Evolutionary conservation across 768 basidiomycete species (phyloP).

Genomic region (Phlebiopsis gigantea): DNA sequence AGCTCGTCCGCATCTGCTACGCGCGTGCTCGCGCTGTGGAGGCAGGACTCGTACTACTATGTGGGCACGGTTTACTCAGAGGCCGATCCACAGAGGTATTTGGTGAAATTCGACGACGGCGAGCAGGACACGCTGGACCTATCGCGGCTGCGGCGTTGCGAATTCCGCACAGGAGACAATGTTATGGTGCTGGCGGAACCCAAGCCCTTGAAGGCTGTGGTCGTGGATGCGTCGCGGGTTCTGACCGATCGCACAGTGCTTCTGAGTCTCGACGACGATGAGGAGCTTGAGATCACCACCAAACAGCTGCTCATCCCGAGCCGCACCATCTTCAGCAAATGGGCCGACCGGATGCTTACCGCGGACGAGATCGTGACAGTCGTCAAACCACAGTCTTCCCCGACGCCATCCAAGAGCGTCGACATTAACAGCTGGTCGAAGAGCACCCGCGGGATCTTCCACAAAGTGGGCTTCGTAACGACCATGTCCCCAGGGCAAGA

Average conservation of each 20-base stretch:
- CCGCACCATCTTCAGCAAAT: constrained; percentile 43
- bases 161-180: constrained; percentile 50
- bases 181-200: constrained; percentile 35
- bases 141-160: constrained; percentile 47
- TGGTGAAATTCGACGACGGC: constrained; percentile 65
- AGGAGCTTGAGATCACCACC: constrained; percentile 28
- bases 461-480: constrained; percentile 53
- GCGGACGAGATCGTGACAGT: constrained; percentile 38
- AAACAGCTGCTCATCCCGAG: constrained; percentile 44
- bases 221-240: constrained; percentile 12
- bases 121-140: constrained; percentile 41
- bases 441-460: constrained; percentile 27
- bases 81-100: constrained; percentile 30
- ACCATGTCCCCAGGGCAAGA: constrained; percentile 39
- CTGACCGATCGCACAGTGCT: constrained; percentile 21
- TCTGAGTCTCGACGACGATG: constrained; percentile 37
- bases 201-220: constrained; percentile 8
- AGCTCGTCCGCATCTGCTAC: constrained; percentile 31
- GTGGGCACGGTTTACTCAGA: constrained; percentile 47
- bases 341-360: constrained; percentile 48
- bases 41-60: constrained; percentile 53
- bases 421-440: constrained; percentile 31
- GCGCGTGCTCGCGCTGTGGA: constrained; percentile 71
- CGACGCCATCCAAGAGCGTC: constrained; percentile 47
- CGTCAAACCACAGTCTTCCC: constrained; percentile 35